Percentiles rank a stretch among this genome's conserved stretches.
Conservation (phyloP, 345 rosid species). For the Noccaea bulbosa region DNA sequence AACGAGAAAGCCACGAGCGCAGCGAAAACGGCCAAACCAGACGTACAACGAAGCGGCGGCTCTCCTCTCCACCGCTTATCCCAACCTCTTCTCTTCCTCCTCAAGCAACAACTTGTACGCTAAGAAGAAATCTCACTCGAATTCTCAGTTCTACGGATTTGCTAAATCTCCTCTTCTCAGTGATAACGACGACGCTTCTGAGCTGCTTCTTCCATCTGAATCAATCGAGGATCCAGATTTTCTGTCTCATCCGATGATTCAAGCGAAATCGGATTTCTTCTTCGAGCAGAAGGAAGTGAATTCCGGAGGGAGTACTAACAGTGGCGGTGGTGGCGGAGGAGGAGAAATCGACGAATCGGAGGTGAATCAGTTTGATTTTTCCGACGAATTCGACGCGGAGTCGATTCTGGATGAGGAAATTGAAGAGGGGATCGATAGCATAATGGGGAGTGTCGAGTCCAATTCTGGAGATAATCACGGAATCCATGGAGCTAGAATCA, state of each 20-base stretch:
- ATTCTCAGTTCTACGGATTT: slow-evolving; percentile 47
- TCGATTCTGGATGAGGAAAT: slow-evolving; percentile 80
- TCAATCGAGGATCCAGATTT: slow-evolving; percentile 60
- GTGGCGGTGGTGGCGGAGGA: slow-evolving; percentile 42
- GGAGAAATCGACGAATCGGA: slow-evolving; percentile 47
- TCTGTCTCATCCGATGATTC: slow-evolving; percentile 53
- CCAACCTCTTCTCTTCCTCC: slow-evolving; percentile 59
- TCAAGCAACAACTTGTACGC: slow-evolving; percentile 37
- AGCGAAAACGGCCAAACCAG: slow-evolving; percentile 88
- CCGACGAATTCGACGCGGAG: slow-evolving; percentile 75
- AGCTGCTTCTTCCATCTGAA: slow-evolving; percentile 64
- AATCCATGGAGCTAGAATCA: slow-evolving; percentile 1
- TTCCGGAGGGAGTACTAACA: slow-evolving; percentile 37
- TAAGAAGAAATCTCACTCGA: slow-evolving; percentile 29
- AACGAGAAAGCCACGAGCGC: slow-evolving; percentile 79
- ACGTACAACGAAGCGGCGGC: slow-evolving; percentile 96
- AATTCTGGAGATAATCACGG: slow-evolving; percentile 26
- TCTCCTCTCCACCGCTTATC: slow-evolving; percentile 87
- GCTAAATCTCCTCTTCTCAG: slow-evolving; percentile 44
- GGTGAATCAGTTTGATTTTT: slow-evolving; percentile 16
- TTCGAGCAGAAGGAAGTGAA: slow-evolving; percentile 46
- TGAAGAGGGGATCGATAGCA: slow-evolving; percentile 74
- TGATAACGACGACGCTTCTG: slow-evolving; percentile 58
- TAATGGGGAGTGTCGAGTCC: slow-evolving; percentile 61
- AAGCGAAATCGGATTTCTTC: slow-evolving; percentile 42